Conservation (phyloP, 306 rosid species). For the Oxytropis ochrocephala region DNA sequence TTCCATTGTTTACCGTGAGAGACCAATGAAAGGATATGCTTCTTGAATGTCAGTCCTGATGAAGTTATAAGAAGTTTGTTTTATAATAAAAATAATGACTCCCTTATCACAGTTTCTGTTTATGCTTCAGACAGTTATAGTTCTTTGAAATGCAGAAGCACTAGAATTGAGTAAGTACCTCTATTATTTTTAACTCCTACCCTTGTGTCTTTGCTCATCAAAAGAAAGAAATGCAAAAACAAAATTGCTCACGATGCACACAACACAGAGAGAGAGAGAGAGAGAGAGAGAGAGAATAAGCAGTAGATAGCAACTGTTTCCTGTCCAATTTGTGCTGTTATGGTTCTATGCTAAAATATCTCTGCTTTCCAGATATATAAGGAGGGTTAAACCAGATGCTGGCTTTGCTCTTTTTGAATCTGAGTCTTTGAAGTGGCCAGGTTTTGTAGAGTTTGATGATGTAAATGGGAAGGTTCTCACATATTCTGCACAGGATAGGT, state of each 20-base stretch:
- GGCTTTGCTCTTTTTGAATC: slow-evolving; percentile 97
- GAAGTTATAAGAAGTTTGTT: slow-evolving; percentile 91
- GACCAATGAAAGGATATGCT: slow-evolving; percentile 90
- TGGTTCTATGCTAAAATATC: slow-evolving; percentile 21
- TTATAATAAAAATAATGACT: slow-evolving; percentile 90
- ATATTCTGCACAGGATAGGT: slow-evolving; percentile 90
- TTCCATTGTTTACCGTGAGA: slow-evolving; percentile 50
- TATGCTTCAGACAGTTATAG: slow-evolving; percentile 96
- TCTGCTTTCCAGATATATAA: slow-evolving; percentile 57
- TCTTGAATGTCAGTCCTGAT: slow-evolving; percentile 87
- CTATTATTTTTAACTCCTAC: background rate
- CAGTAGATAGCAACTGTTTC: background rate
- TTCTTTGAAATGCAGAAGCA: slow-evolving; percentile 94
- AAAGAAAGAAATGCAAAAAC: background rate
- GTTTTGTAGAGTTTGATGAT: slow-evolving; percentile 97
- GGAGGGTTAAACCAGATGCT: slow-evolving; percentile 86
- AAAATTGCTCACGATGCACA: background rate
- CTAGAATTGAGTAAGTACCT: slow-evolving; percentile 73
- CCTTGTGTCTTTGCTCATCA: background rate
- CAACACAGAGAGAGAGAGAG: background rate
- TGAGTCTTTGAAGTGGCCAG: slow-evolving; percentile 96
- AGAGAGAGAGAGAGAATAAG: background rate
- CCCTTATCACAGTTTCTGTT: slow-evolving; percentile 95
- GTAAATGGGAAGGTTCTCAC: slow-evolving; percentile 97
- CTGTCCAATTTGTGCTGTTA: slow-evolving; percentile 14